A percentile compares a stretch with the other conserved stretches of the same genome.
Conservation (phyloP, 2,329 filamentous ascomycete species). For the Ophiostoma himal-ulmi region DNA sequence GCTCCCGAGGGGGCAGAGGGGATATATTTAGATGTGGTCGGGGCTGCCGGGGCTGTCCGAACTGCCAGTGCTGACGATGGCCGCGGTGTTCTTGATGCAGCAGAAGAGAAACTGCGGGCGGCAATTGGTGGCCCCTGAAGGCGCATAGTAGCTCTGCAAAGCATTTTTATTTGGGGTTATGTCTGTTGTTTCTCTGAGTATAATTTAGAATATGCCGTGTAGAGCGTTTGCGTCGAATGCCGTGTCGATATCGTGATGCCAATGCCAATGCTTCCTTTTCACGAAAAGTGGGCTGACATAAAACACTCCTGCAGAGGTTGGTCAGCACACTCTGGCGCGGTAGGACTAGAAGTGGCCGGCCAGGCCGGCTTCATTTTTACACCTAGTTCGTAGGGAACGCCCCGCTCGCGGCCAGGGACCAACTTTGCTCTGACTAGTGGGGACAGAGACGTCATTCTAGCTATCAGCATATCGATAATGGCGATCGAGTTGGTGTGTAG, state of each 20-base stretch:
- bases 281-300: slow-evolving; percentile 6
- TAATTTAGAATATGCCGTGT: background rate
- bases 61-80: slow-evolving; percentile 20
- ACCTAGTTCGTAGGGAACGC: background rate
- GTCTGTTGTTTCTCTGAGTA: background rate
- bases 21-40: background rate
- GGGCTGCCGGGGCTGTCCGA: slow-evolving; percentile 13
- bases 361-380: background rate
- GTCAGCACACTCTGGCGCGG: slow-evolving; percentile 2
- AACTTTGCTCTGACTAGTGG: background rate
- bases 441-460: slow-evolving; percentile 7
- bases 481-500: background rate
- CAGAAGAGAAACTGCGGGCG: slow-evolving; percentile 24
- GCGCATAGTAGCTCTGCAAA: background rate
- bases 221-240: background rate
- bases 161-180: background rate
- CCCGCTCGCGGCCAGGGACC: slow-evolving; percentile 5
- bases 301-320: background rate
- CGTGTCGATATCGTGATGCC: background rate
- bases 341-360: background rate
- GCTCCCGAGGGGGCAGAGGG: background rate
- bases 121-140: background rate
- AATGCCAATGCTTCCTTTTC: slow-evolving; percentile 1
- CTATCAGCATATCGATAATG: slow-evolving; percentile 4
- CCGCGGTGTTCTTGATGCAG: background rate